Evolutionary conservation across 2,329 filamentous ascomycete species (phyloP), one percentile per base, ranked within the genome.

Genomic region (Diaporthe eres): DNA sequence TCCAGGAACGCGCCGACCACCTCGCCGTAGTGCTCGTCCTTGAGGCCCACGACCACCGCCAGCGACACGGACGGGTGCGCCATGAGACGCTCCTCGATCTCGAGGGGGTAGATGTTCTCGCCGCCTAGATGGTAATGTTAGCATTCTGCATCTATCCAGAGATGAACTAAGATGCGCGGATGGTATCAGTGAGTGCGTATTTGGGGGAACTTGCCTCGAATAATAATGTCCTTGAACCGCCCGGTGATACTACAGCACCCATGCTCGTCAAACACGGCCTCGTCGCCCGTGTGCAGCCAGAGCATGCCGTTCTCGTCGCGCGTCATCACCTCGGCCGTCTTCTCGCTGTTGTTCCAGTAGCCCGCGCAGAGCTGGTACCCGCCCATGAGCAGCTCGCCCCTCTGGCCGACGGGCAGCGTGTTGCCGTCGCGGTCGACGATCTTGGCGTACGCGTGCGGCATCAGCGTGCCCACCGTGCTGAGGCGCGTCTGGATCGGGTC

Each of bases 181-280:
- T 22, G 44, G 34, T 15, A 51, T 67, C 4, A 9, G 13, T 4
- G 47, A 4, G 10, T 9, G 31, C 7, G 13, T 9, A 7, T 10
- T 7, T 22, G 13, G 19, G 19, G 4, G 15, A 39, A 74, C 85
- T 72, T 79, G 88, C 92, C 93, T 79, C 93, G 87, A 76, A 95
- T 95, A 75, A 95, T 94, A 49, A 95, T 94, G 76, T 95, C 94
- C 85, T 95, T 95, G 84, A 94, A 94, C 28, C 93, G 87, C 0
- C 94, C 93, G 0, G 93, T 95, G 78, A 95, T 95, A 9, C 87
- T 88, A 78, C 93, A 94, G 81, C 94, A 94, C 0, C 93, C 93
- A 12, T 91, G 84, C 47, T 91, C 89, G 75, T 95, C 93, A 75
- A 92, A 91, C 9, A 92, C 87, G 47, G 94, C 89, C 77, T 94